Evolutionary conservation across 768 basidiomycete genomes (phyloP).

Genomic region (Multifurca ochricompacta): DNA sequence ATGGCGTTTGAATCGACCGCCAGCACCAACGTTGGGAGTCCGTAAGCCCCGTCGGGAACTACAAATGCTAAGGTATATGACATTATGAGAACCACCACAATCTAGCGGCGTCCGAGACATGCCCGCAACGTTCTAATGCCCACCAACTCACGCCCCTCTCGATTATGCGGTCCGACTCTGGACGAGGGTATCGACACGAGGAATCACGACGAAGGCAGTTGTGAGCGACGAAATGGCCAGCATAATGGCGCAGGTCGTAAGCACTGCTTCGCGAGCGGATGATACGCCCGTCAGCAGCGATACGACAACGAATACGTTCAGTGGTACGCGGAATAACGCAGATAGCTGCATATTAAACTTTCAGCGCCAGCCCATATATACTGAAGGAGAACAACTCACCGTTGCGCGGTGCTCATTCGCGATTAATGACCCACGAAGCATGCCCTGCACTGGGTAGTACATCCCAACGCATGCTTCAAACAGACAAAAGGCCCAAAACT

Average conservation of each 20-base stretch:
- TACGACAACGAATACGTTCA: slow-evolving; percentile 66
- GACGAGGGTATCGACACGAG: slow-evolving; percentile 4
- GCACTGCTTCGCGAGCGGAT: slow-evolving; percentile 51
- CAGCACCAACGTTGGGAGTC: neutral
- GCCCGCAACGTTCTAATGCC: neutral
- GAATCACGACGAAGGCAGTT: slow-evolving; percentile 41
- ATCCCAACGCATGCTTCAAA: slow-evolving; percentile 74
- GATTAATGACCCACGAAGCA: slow-evolving; percentile 57
- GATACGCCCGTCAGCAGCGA: slow-evolving; percentile 64
- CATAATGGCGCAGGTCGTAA: slow-evolving; percentile 49
- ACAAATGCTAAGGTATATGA: neutral
- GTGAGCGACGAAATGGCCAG: slow-evolving; percentile 51
- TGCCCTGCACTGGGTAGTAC: slow-evolving; percentile 76
- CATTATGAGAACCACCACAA: neutral
- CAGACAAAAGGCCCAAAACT: slow-evolving; percentile 67
- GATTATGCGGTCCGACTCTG: slow-evolving; percentile 10
- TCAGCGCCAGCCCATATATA: neutral
- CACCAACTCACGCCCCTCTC: slow-evolving; percentile 24
- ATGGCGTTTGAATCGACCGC: neutral
- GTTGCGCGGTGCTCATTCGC: slow-evolving; percentile 69
- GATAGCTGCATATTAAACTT: slow-evolving; percentile 38
- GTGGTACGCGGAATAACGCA: slow-evolving; percentile 64
- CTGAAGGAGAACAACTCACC: slow-evolving; percentile 32
- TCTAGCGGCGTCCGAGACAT: neutral
- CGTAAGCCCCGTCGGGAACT: neutral